Conservation (phyloP, 2,329 filamentous ascomycete species). For the Penicillium hesseltinei region DNA sequence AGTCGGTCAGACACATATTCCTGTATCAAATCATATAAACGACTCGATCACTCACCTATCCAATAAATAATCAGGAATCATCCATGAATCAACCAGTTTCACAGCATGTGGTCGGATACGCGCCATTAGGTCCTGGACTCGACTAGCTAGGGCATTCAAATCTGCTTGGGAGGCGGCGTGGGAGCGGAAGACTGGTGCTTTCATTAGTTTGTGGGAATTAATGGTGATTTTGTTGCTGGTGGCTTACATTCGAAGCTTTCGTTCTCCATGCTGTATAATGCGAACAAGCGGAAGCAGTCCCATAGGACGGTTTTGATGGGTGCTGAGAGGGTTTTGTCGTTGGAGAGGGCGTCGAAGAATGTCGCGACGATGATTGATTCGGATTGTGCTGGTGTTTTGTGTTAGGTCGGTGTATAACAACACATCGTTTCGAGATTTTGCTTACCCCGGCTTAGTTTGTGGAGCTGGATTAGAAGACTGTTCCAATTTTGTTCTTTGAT, state of each 20-base stretch:
- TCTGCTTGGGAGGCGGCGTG: slow-evolving; percentile 43
- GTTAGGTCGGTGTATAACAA: no score
- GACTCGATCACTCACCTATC: slow-evolving; percentile 34
- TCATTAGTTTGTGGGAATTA: neutral
- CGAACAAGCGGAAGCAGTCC: slow-evolving; percentile 50
- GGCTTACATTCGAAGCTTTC: slow-evolving; percentile 26
- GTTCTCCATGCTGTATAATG: slow-evolving; percentile 48
- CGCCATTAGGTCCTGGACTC: slow-evolving; percentile 49
- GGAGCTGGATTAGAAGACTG: no score
- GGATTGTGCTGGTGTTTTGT: no score
- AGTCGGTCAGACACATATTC: neutral
- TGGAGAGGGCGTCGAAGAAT: no score
- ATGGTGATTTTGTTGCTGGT: accelerated
- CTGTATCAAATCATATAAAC: neutral
- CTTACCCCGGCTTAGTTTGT: no score
- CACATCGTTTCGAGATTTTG: no score
- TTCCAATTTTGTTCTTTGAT: no score
- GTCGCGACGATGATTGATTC: no score
- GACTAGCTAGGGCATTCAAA: slow-evolving; percentile 42
- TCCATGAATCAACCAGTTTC: slow-evolving; percentile 53
- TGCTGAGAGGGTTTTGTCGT: no score
- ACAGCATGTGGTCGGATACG: slow-evolving; percentile 53
- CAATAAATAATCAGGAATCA: slow-evolving; percentile 53
- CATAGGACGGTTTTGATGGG: slow-evolving; percentile 32
- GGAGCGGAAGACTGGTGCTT: slow-evolving; percentile 7